These are phyloP conservation scores for Parafenestella ontariensis DNA, from an alignment of 2,329 filamentous ascomycete genomes.

Conservation along the genomic window DNA sequence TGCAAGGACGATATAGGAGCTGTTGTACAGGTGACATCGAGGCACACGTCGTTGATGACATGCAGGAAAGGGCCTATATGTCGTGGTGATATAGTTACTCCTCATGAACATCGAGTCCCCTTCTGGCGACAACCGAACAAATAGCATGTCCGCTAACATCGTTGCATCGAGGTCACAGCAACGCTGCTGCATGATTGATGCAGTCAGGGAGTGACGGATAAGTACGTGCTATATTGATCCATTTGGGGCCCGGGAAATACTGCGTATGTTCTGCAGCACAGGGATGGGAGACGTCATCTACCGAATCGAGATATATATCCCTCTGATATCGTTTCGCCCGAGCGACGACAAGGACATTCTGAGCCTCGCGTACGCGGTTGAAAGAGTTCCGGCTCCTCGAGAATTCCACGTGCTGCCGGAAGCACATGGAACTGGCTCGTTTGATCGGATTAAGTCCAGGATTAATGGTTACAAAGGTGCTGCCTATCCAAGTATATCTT, in stretches of 20 bases:
- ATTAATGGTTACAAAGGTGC: background rate
- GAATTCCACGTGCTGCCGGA: background rate
- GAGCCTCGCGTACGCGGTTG: slow-evolving; percentile 1
- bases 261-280: slow-evolving; percentile 3
- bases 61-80: background rate
- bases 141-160: background rate
- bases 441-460: slow-evolving; percentile 1
- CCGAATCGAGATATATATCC: slow-evolving; percentile 1
- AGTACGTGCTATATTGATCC: background rate
- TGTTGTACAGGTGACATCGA: background rate
- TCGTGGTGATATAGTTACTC: background rate
- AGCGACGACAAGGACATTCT: background rate
- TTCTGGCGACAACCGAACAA: background rate
- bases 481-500: background rate
- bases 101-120: too few relatives aligned
- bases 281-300: slow-evolving; percentile 9
- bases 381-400: background rate
- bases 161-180: background rate
- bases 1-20: background rate
- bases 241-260: background rate
- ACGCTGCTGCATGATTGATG: background rate
- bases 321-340: background rate
- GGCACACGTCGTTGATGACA: background rate
- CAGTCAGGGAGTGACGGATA: background rate
- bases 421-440: background rate